A percentile compares a stretch with the other conserved stretches of the same genome.
These are phyloP conservation scores for Mrakia blollopis DNA, from an alignment of 768 basidiomycete genomes.

Conservation along the genomic window DNA sequence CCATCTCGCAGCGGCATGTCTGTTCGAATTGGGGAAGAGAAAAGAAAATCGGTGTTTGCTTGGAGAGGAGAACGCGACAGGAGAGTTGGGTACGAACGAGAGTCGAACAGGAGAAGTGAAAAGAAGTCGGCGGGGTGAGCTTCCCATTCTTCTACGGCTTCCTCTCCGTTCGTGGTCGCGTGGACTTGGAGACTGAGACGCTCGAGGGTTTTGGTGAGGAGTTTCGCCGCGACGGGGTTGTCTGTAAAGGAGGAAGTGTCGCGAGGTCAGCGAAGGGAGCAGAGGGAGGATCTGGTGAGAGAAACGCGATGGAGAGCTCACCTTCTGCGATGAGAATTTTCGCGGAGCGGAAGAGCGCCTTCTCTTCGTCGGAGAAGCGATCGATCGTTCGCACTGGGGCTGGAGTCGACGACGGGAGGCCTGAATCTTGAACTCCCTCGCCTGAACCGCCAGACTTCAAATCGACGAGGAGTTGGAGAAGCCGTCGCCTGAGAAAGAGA, in stretches of 20 bases:
- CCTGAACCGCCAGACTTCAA: background rate
- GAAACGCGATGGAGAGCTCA: background rate
- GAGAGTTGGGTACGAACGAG: background rate
- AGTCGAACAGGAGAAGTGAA: conserved; percentile 12
- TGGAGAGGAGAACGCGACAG: background rate
- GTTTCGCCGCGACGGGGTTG: conserved; percentile 22
- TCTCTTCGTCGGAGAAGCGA: conserved; percentile 17
- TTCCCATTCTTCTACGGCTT: conserved; percentile 13
- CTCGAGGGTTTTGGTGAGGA: conserved; percentile 10
- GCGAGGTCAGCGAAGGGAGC: background rate
- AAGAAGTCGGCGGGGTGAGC: conserved; percentile 8
- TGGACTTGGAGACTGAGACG: conserved; percentile 3
- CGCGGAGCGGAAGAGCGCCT: background rate
- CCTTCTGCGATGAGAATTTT: conserved; percentile 15
- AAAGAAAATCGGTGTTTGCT: background rate
- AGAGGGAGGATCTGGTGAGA: background rate
- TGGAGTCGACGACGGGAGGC: background rate
- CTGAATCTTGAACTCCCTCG: background rate
- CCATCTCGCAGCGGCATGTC: conserved; percentile 22
- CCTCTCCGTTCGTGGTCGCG: conserved; percentile 16
- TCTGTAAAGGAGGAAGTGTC: background rate
- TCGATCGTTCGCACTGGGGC: conserved; percentile 6
- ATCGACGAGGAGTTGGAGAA: conserved; percentile 9
- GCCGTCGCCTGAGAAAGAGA: background rate
- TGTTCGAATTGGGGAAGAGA: background rate